Evolutionary conservation across 2,329 filamentous ascomycete species (phyloP).

Genomic region (Scedosporium dehoogii): DNA sequence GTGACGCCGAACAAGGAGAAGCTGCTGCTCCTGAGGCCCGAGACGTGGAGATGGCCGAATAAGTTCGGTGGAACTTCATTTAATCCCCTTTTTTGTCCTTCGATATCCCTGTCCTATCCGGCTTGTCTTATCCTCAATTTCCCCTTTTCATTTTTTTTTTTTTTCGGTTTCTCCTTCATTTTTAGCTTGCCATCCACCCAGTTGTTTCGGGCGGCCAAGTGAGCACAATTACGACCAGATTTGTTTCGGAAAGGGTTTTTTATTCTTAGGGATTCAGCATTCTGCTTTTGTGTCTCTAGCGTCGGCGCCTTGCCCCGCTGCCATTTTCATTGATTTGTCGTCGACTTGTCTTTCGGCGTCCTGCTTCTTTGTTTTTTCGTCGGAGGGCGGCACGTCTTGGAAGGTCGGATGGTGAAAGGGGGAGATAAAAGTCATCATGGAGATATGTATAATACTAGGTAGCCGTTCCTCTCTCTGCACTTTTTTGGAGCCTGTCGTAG

Average conservation of each 20-base stretch:
- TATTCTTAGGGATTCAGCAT: neutral
- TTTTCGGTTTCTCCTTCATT: neutral
- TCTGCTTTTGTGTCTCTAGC: neutral
- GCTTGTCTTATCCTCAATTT: neutral
- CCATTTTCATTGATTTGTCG: neutral
- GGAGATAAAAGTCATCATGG: too few species aligned
- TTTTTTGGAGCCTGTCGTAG: too few species aligned
- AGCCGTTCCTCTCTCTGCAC: too few species aligned
- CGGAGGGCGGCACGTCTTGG: neutral
- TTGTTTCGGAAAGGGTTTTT: neutral
- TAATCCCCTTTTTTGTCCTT: slow-evolving; percentile 1
- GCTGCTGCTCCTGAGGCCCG: neutral
- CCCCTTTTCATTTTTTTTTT: slow-evolving; percentile 1
- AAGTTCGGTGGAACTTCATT: neutral
- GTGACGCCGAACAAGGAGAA: slow-evolving; percentile 23
- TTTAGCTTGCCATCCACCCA: neutral
- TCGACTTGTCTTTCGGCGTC: neutral
- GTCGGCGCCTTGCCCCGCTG: neutral
- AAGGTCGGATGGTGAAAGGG: too few species aligned
- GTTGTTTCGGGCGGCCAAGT: neutral
- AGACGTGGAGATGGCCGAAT: neutral
- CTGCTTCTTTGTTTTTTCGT: neutral
- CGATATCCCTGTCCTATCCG: neutral
- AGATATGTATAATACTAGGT: too few species aligned
- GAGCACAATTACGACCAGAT: neutral